These are phyloP conservation scores for Botrytis elliptica DNA, from an alignment of 2,329 filamentous ascomycete species.

Conservation along the genomic window DNA sequence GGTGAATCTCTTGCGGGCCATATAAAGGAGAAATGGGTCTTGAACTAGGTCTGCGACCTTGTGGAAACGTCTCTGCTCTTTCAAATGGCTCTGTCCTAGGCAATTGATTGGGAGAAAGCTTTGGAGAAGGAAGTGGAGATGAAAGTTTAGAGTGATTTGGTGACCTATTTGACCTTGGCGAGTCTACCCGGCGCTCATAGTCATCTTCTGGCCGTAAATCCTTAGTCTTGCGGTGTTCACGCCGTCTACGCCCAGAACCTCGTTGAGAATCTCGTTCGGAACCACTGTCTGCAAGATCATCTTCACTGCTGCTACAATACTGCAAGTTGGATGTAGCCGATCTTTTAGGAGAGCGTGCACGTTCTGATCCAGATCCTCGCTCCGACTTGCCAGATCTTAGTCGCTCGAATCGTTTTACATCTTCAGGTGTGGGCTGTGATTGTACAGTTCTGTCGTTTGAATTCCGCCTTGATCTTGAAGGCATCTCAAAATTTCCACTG, in stretches of 20 bases:
- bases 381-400: constrained; percentile 27
- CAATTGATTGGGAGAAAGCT: constrained; percentile 33
- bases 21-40: constrained; percentile 34
- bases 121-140: constrained; percentile 37
- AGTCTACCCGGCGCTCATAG: constrained; percentile 26
- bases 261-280: constrained; percentile 35
- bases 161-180: constrained; percentile 33
- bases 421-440: constrained; percentile 32
- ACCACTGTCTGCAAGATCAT: constrained; percentile 35
- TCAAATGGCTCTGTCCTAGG: constrained; percentile 31
- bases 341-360: constrained; percentile 29
- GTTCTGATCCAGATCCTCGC: constrained; percentile 24
- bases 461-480: constrained; percentile 25
- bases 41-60: constrained; percentile 25
- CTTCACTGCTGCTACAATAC: constrained; percentile 35
- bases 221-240: constrained; percentile 20
- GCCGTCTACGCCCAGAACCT: constrained; percentile 22
- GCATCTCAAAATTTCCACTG: constrained; percentile 27
- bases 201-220: constrained; percentile 27
- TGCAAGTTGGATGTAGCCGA: constrained; percentile 26
- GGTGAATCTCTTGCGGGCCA: constrained; percentile 24
- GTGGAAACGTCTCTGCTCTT: constrained; percentile 34
- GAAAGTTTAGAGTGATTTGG: constrained; percentile 28
- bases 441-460: constrained; percentile 32
- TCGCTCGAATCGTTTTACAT: constrained; percentile 27